Evolutionary conservation across 2,329 filamentous ascomycete species (phyloP).

Genomic region (Purpureocillium takamizusanense): DNA sequence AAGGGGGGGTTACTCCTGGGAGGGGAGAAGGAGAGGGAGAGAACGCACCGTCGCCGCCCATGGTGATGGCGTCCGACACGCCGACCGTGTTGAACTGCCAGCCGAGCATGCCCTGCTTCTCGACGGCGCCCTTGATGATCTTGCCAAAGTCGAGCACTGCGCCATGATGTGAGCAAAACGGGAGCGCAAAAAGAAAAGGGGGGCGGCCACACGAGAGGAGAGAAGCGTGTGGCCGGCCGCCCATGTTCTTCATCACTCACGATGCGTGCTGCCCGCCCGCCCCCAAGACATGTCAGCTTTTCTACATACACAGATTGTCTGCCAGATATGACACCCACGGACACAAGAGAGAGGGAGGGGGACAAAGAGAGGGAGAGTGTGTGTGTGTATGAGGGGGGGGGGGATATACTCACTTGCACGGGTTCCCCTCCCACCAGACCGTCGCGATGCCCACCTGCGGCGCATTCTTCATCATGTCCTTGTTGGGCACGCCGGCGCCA

Average conservation of each 20-base stretch:
- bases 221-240: no score
- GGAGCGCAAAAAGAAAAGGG: no score
- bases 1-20: not conserved
- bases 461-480: conserved; percentile 77
- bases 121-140: conserved; percentile 73
- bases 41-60: conserved; percentile 74
- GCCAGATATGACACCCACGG: no score
- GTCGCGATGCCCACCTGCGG: conserved; percentile 87
- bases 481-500: conserved; percentile 77
- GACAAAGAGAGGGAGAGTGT: no score
- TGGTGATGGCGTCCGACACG: conserved; percentile 85
- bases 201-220: no score
- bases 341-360: no score
- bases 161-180: conserved; percentile 9
- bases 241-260: conserved; percentile 25
- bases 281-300: not conserved
- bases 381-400: no score
- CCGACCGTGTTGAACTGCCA: conserved; percentile 95
- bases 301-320: no score
- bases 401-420: conserved; percentile 70
- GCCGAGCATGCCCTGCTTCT: conserved; percentile 77
- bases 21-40: not conserved
- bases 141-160: conserved; percentile 78
- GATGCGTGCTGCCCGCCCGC: conserved; percentile 25
- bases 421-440: conserved; percentile 97